These are phyloP conservation scores for Mycena sp. DNA, from an alignment of 1,284 basidiomycete species.

Conservation along the genomic window DNA sequence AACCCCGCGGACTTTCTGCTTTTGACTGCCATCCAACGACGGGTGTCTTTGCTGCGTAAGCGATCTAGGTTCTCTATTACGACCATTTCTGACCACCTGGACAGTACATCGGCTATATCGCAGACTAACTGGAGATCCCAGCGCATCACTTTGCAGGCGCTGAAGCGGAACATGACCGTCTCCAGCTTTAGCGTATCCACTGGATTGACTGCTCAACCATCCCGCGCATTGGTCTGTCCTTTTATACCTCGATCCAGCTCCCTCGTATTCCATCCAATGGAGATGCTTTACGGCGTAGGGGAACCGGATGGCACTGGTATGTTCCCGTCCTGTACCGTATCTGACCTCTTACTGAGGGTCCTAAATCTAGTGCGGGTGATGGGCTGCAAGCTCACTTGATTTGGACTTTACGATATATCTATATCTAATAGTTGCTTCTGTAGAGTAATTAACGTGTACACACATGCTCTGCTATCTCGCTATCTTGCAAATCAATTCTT, in stretches of 20 bases:
- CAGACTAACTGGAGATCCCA: constrained; percentile 71
- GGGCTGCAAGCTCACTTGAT: no score
- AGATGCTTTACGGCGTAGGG: constrained; percentile 82
- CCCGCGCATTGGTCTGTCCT: constrained; percentile 61
- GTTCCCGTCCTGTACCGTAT: constrained; percentile 38
- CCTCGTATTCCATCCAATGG: constrained; percentile 79
- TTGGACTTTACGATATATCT: no score
- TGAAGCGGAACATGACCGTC: constrained; percentile 47
- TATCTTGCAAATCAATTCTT: no score
- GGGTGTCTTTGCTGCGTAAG: constrained; percentile 89
- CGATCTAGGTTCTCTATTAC: constrained; percentile 25
- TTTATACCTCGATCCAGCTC: constrained; percentile 72
- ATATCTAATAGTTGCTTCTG: no score
- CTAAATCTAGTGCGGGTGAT: no score
- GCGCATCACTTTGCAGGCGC: constrained; percentile 55
- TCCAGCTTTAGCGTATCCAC: constrained; percentile 63
- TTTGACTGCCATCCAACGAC: constrained; percentile 91
- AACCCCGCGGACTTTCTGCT: constrained; percentile 80
- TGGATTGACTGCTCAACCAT: constrained; percentile 60
- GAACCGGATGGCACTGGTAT: constrained; percentile 76
- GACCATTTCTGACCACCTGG: constrained; percentile 16
- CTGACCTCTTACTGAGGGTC: no score
- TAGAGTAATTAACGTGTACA: no score
- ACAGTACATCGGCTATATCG: constrained; percentile 71
- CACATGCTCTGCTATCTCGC: no score